A percentile compares a stretch with the other conserved stretches of the same genome.
These are phyloP conservation scores for Barbarea vulgaris DNA, from an alignment of 345 rosid genomes.

Conservation along the genomic window DNA sequence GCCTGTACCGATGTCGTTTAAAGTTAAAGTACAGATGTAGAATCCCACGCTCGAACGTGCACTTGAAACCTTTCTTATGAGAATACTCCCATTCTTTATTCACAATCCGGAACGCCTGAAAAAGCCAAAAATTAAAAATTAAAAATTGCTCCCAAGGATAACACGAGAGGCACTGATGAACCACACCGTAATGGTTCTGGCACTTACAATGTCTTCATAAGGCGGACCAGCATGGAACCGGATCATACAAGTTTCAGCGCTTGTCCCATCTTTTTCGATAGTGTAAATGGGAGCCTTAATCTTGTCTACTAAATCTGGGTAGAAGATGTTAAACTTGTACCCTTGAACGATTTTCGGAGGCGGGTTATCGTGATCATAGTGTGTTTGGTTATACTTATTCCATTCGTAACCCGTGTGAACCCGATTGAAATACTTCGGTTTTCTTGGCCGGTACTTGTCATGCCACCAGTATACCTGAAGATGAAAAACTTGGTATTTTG, in stretches of 20 bases:
- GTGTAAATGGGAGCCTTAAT: slow-evolving; percentile 77
- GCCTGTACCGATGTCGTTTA: slow-evolving; percentile 85
- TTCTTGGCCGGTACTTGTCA: slow-evolving; percentile 93
- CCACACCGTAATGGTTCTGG: not conserved
- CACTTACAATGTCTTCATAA: slow-evolving; percentile 86
- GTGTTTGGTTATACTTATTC: slow-evolving; percentile 95
- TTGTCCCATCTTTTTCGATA: slow-evolving; percentile 82
- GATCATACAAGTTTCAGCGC: slow-evolving; percentile 79
- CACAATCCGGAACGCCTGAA: slow-evolving; percentile 84
- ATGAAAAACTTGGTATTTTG: not conserved
- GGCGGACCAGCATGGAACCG: slow-evolving; percentile 97
- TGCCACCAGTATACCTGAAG: slow-evolving; percentile 97
- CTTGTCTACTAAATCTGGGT: slow-evolving; percentile 91
- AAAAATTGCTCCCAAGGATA: not conserved
- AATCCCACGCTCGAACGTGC: slow-evolving; percentile 94
- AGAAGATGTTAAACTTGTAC: slow-evolving; percentile 91
- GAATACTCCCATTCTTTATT: slow-evolving; percentile 99
- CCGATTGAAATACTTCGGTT: slow-evolving; percentile 91
- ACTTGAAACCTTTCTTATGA: slow-evolving; percentile 93
- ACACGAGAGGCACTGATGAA: not conserved
- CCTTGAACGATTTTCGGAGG: slow-evolving; percentile 97
- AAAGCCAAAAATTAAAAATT: not conserved
- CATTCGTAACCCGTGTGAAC: slow-evolving; percentile 99
- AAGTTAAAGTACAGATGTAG: slow-evolving; percentile 90
- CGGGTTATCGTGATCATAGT: slow-evolving; percentile 94